Base-by-base conservation (phyloP, 176 grass and related monocot genomes). In the Musa schizocarpa region DNA sequence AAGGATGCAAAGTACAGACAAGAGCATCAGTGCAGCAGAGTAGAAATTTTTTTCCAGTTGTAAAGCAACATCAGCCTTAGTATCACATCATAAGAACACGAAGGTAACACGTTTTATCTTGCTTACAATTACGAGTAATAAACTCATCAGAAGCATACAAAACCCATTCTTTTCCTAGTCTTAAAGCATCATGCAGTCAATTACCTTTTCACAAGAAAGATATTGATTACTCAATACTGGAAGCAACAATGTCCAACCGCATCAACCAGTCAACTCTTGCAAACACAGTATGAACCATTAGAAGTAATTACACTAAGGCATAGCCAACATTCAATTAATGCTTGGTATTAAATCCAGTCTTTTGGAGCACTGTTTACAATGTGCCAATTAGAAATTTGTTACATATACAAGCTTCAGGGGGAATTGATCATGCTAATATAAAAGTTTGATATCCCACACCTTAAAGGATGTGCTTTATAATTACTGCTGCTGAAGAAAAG, bases 181-280 rank as follows among this genome's bases (percentile, higher is more conserved):
- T 43, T 43, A 43, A 43, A 43, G 3, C 34, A 43, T 43, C 68
- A 70, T 17, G 34, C 9, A 51, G 12, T 50, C 43, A 69, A 50
- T 69, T 70, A 70, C 68, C 48, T 70, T 70, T 50, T 50, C 17
- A 70, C 17, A 10, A 70, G 48, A 70, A 50, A 52, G 34, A 4
- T 51, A 70, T 70, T 50, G 68, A 70, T 4, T 16, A 70, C 34
- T 70, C 43, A 16, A 19, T 19, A 70, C 17, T 16, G 12, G 17
- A 51, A 20, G 48, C 68, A 70, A 70, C 9, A 70, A 70, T 70
- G 68, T n/a, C 43, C 48, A 34, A 51, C 68, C 14, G 68, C 48
- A 70, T 70, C 68, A 34, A 51, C 68, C 25, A 1, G 34, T 70
- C 68, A 70, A 70, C 68, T 50, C 68, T 70, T 70, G 68, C 68